phyloP scores from a whole-genome alignment of 345 rosid genomes.

The Carallia brachiata region DNA sequence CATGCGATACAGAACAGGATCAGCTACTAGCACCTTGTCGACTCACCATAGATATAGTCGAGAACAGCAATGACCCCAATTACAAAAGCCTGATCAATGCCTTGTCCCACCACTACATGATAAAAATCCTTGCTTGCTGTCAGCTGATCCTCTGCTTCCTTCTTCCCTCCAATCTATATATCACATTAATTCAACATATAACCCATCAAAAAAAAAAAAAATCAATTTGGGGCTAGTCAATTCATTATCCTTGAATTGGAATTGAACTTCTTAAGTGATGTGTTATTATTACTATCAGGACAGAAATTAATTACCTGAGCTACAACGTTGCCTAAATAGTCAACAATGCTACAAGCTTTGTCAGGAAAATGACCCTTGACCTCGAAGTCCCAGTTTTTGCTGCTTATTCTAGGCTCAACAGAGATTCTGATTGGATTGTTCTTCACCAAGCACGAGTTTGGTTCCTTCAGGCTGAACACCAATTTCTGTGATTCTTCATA shows the following conservation, averaged over 20 bases:
- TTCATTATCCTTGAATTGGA: no score
- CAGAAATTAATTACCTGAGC: slow-evolving; percentile 45
- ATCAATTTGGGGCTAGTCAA: no score
- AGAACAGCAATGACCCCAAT: slow-evolving; percentile 69
- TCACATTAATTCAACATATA: no score
- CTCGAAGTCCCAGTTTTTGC: slow-evolving; percentile 42
- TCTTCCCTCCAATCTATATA: slow-evolving; percentile 51
- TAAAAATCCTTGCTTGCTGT: slow-evolving; percentile 59
- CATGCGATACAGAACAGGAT: no score
- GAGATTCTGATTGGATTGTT: slow-evolving; percentile 45
- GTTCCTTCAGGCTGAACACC: slow-evolving; percentile 70
- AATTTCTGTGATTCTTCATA: slow-evolving; percentile 58
- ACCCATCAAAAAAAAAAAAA: no score
- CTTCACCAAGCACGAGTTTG: slow-evolving; percentile 44
- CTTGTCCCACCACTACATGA: slow-evolving; percentile 50
- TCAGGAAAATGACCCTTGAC: slow-evolving; percentile 68
- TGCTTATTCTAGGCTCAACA: slow-evolving; percentile 28
- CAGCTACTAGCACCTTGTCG: slow-evolving; percentile 47
- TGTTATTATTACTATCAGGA: not conserved
- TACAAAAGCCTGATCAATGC: slow-evolving; percentile 67
- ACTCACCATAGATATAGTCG: slow-evolving; percentile 74
- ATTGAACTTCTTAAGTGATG: no score
- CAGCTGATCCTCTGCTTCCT: slow-evolving; percentile 45
- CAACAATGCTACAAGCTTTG: slow-evolving; percentile 52
- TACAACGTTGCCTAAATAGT: slow-evolving; percentile 41